Evolutionary conservation across 805 yeast species (phyloP).

Genomic region (Candida hispaniensis): DNA sequence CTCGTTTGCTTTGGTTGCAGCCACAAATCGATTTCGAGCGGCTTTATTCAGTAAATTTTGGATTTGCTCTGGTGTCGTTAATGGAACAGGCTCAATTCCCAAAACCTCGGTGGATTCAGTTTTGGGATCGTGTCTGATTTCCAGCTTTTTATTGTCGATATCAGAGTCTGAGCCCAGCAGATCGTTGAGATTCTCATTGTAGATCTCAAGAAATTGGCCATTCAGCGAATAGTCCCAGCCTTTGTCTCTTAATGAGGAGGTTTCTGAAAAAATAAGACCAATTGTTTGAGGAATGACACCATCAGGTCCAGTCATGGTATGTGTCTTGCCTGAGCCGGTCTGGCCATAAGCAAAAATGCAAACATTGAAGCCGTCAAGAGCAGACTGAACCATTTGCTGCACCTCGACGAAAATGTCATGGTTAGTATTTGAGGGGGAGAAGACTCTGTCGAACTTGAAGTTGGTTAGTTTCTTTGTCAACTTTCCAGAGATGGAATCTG

Average conservation of each 20-base stretch:
- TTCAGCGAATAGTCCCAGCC: constrained; percentile 54
- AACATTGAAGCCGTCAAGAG: constrained; percentile 81
- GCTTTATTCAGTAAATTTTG: constrained; percentile 44
- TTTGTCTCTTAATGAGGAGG: constrained; percentile 36
- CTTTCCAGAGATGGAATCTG: constrained; percentile 21
- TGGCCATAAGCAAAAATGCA: constrained; percentile 97
- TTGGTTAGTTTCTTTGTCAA: constrained; percentile 25
- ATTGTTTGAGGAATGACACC: constrained; percentile 81
- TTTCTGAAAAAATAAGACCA: constrained; percentile 52
- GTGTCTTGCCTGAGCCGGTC: constrained; percentile 92
- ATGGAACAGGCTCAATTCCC: constrained; percentile 41
- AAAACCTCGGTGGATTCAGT: constrained; percentile 48
- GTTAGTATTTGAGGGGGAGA: constrained; percentile 45
- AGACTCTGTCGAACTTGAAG: constrained; percentile 73
- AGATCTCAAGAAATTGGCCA: constrained; percentile 81
- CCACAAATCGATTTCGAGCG: constrained; percentile 55
- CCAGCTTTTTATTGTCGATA: constrained; percentile 36
- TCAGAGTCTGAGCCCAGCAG: constrained; percentile 28
- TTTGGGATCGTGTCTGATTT: constrained; percentile 58
- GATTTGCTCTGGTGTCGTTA: constrained; percentile 43
- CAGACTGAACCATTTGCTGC: constrained; percentile 73
- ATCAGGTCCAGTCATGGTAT: constrained; percentile 63
- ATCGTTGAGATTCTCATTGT: constrained; percentile 74
- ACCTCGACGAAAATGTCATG: constrained; percentile 67
- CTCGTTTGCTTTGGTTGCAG: constrained; percentile 69